Evolutionary conservation across 225 moss, liverwort and hornwort genomes (phyloP).

Genomic region (Climacium dendroides): DNA sequence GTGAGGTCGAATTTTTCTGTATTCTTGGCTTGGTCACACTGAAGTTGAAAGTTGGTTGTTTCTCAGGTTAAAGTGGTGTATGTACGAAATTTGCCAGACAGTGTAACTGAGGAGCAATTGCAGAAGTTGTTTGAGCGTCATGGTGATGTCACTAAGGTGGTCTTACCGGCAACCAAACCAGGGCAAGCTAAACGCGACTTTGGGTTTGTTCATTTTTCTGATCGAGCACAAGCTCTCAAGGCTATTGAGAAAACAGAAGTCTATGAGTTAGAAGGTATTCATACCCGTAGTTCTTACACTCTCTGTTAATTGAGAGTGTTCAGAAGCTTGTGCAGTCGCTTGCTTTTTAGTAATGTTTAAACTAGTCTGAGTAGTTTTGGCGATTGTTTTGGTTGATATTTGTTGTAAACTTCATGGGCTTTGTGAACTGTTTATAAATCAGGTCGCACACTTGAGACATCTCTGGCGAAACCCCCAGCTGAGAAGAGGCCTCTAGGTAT

Average conservation of each 20-base stretch:
- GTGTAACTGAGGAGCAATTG: conserved; percentile 88
- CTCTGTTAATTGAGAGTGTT: neutral
- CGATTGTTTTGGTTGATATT: neutral
- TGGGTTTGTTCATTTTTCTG: conserved; percentile 92
- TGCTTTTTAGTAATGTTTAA: neutral
- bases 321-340: neutral
- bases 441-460: conserved; percentile 93
- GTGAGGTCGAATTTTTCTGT: neutral
- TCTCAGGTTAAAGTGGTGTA: conserved; percentile 97
- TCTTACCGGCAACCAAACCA: conserved; percentile 86
- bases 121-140: conserved; percentile 93
- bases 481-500: conserved; percentile 84
- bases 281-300: neutral
- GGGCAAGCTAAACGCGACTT: conserved; percentile 98
- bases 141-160: conserved; percentile 95
- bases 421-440: neutral
- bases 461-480: conserved; percentile 94
- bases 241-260: conserved; percentile 91
- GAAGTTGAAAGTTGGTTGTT: neutral
- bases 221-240: conserved; percentile 88
- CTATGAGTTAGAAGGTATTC: conserved; percentile 91
- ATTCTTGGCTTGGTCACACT: neutral
- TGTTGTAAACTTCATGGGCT: neutral
- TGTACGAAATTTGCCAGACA: conserved; percentile 92
- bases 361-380: neutral